Conservation (phyloP, 2,329 filamentous ascomycete species). For the Calonectria hongkongensis region DNA sequence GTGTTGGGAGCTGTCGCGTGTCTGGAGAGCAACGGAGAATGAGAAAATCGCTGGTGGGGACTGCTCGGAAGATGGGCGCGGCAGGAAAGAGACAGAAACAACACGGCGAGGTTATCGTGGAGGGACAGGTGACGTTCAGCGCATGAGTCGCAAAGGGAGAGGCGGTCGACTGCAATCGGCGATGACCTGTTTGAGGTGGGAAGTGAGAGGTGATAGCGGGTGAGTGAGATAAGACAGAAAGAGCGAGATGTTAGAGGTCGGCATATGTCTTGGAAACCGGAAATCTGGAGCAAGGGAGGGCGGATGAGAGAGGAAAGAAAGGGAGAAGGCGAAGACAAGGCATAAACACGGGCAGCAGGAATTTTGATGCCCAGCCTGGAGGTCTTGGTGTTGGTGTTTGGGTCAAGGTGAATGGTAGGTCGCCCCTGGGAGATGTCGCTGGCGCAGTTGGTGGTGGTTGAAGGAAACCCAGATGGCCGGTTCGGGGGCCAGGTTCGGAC, state of each 20-base stretch:
- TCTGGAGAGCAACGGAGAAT: conserved; percentile 13
- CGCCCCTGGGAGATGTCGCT: conserved; percentile 37
- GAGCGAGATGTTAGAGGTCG: conserved; percentile 7
- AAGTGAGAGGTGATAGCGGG: conserved; percentile 35
- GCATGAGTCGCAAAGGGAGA: conserved; percentile 37
- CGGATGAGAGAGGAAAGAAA: conserved; percentile 13
- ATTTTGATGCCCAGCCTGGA: conserved; percentile 32
- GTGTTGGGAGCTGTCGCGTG: conserved; percentile 40
- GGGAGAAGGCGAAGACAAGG: conserved; percentile 16
- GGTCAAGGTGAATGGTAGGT: conserved; percentile 33
- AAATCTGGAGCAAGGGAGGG: conserved; percentile 20
- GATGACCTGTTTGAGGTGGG: conserved; percentile 33
- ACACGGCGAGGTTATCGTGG: conserved; percentile 1
- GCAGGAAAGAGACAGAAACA: conserved; percentile 19
- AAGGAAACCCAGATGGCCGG: conserved; percentile 54
- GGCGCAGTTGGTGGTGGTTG: conserved; percentile 46
- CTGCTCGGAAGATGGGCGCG: conserved; percentile 6
- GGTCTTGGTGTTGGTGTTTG: conserved; percentile 39
- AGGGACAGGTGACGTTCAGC: conserved; percentile 19
- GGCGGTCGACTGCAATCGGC: conserved; percentile 28
- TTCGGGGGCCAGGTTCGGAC: conserved; percentile 50
- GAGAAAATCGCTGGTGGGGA: conserved; percentile 2
- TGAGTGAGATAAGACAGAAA: conserved; percentile 45
- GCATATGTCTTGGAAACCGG: conserved; percentile 20
- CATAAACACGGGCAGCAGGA: conserved; percentile 14